Evolutionary conservation across 352 stramenopile genomes (phyloP), one percentile per base, ranked within the genome.

Genomic region (Globisporangium cystogenes): DNA sequence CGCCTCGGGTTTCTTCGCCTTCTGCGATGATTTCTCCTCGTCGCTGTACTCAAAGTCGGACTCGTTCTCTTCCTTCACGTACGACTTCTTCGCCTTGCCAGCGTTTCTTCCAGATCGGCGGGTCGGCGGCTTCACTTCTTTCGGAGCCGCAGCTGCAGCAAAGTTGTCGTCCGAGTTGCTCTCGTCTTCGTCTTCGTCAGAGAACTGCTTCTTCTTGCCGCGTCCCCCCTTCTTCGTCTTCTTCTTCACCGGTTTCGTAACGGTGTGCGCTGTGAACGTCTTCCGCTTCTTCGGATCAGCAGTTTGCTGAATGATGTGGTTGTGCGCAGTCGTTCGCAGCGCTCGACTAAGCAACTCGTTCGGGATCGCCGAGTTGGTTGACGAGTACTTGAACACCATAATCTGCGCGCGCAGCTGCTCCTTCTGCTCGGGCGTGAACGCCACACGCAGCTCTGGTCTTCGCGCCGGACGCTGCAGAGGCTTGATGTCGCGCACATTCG

Each of bases 301-400:
- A 48, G 65, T 67, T 15, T 71, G 68, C 51, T 91, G 77, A 14
- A 43, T 39, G 6, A 85, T 65, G 26, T 82, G 72, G 36, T 78
- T 77, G 26, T 77, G 70, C 0, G 72, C 72, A 7, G 65, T 84
- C n/a, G 73, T 83, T 53, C 82, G 84, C 55, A 93, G 64, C 8
- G 85, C 85, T 21, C 82, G 72, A 21, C 62, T 71, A 16, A 93
- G 56, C 56, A 91, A 70, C 21, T 93, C 81, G 27, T 83, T 87
- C 27, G 83, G 76, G 47, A 94, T 94, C 2, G 71, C 76, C 18
- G 76, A 79, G 16, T 81, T 84, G 5, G 76, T 92, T 5, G 82
- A 88, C 20, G 81, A 90, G 60, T 90, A 94, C 53, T 96, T 96
- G 66, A 96, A 96, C 50, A 93, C 82, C 83, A 96, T 94, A 60